Conservation (phyloP, 2,329 filamentous ascomycete genomes). For the Cordyceps fumosorosea region DNA sequence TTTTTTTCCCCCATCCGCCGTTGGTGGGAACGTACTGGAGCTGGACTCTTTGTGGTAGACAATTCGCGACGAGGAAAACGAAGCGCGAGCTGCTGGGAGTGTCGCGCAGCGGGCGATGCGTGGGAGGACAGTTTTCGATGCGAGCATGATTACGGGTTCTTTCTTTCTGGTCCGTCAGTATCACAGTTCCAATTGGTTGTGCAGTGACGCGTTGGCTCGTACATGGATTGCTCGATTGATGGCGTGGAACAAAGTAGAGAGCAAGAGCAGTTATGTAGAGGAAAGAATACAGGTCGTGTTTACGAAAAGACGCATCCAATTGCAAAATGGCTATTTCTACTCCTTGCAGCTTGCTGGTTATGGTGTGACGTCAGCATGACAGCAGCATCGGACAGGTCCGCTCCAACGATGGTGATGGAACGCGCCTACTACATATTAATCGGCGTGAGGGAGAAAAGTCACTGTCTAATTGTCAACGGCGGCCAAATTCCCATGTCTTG, state of each 20-base stretch:
- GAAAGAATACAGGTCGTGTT: background rate
- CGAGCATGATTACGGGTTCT: background rate
- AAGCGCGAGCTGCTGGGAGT: background rate
- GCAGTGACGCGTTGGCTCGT: background rate
- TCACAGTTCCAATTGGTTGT: background rate
- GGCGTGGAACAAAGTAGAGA: background rate
- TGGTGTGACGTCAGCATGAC: conserved; percentile 13
- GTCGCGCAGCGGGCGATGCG: conserved; percentile 2
- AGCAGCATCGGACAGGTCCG: background rate
- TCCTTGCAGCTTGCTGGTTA: background rate
- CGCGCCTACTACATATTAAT: no score
- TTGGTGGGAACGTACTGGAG: background rate
- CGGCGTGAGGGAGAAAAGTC: no score
- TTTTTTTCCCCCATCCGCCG: background rate
- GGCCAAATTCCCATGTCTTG: no score
- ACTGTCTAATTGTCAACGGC: no score
- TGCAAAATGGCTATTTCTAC: background rate
- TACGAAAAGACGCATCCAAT: conserved; percentile 8
- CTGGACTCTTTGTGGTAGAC: conserved; percentile 13
- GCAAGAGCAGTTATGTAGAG: background rate
- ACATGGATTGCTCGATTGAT: background rate
- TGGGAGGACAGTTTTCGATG: conserved; percentile 3
- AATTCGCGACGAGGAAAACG: background rate
- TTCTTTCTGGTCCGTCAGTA: background rate
- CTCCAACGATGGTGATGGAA: background rate